Evolutionary conservation across 805 yeast species (phyloP).

Genomic region (Wickerhamomyces kurtzmanii): DNA sequence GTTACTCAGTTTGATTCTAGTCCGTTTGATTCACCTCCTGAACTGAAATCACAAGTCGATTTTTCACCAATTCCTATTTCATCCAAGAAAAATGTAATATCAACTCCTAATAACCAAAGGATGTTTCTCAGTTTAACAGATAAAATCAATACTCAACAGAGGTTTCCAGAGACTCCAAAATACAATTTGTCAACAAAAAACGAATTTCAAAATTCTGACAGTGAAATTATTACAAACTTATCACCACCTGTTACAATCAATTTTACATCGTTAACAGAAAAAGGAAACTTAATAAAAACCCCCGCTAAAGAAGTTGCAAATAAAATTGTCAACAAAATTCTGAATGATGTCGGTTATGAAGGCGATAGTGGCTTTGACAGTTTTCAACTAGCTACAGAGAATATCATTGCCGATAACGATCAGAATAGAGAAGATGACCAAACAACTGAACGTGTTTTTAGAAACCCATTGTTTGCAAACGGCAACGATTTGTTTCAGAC

Average conservation of each 20-base stretch:
- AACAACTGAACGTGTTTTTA: too few relatives aligned
- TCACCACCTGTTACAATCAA: slow-evolving; percentile 17
- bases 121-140: too few relatives aligned
- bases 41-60: slow-evolving; percentile 14
- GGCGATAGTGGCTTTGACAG: slow-evolving; percentile 1
- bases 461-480: too few relatives aligned
- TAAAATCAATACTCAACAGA: too few relatives aligned
- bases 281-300: slow-evolving; percentile 2
- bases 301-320: slow-evolving; percentile 16
- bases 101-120: too few relatives aligned
- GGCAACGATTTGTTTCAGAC: too few relatives aligned
- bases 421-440: too few relatives aligned
- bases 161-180: slow-evolving; percentile 39
- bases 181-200: too few relatives aligned
- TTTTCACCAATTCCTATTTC: too few relatives aligned
- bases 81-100: too few relatives aligned
- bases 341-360: slow-evolving; percentile 16
- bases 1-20: slow-evolving; percentile 17
- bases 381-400: neutral
- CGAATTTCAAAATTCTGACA: too few relatives aligned
- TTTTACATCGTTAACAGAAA: slow-evolving; percentile 7
- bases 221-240: slow-evolving; percentile 11
- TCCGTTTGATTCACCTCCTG: slow-evolving; percentile 18
- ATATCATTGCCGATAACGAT: neutral
- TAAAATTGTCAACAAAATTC: slow-evolving; percentile 13